Evolutionary conservation across 2,329 filamentous ascomycete species (phyloP).

Genomic region (Alternaria novae-zelandiae): DNA sequence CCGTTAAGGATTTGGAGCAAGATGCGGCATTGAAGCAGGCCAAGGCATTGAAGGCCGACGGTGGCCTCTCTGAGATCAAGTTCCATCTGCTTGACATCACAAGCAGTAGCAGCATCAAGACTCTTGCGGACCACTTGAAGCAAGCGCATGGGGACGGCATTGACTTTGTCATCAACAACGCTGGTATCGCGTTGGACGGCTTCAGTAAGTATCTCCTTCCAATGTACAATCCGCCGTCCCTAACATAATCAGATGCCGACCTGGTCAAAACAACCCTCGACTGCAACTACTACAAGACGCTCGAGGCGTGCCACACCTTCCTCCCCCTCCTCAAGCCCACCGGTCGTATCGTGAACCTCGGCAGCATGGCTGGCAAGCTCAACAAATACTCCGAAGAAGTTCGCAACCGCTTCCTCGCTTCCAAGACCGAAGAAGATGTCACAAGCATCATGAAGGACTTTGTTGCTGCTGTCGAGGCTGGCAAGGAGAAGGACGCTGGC

Average conservation of each 20-base stretch:
- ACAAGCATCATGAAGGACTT: slow-evolving; percentile 59
- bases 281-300: slow-evolving; percentile 61
- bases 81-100: slow-evolving; percentile 59
- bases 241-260: slow-evolving; percentile 44
- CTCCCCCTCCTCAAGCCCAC: slow-evolving; percentile 54
- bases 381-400: slow-evolving; percentile 56
- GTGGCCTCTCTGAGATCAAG: slow-evolving; percentile 53
- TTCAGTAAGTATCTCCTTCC: slow-evolving; percentile 44
- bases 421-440: slow-evolving; percentile 52
- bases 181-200: slow-evolving; percentile 56
- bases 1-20: slow-evolving; percentile 51
- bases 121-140: slow-evolving; percentile 52
- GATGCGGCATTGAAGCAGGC: slow-evolving; percentile 56
- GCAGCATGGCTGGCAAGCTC: slow-evolving; percentile 54
- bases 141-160: slow-evolving; percentile 56
- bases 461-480: slow-evolving; percentile 53
- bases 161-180: slow-evolving; percentile 63
- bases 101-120: slow-evolving; percentile 52
- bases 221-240: not conserved
- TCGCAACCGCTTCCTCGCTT: slow-evolving; percentile 51
- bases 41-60: slow-evolving; percentile 51
- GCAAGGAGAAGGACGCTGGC: slow-evolving; percentile 55
- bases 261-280: slow-evolving; percentile 58
- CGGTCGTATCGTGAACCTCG: slow-evolving; percentile 58
- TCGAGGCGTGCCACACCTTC: slow-evolving; percentile 54